Percentiles rank a stretch among this genome's conserved stretches.
These are phyloP conservation scores for Fraxinus sp. DNA, from an alignment of 305 asterid species.

Conservation along the genomic window DNA sequence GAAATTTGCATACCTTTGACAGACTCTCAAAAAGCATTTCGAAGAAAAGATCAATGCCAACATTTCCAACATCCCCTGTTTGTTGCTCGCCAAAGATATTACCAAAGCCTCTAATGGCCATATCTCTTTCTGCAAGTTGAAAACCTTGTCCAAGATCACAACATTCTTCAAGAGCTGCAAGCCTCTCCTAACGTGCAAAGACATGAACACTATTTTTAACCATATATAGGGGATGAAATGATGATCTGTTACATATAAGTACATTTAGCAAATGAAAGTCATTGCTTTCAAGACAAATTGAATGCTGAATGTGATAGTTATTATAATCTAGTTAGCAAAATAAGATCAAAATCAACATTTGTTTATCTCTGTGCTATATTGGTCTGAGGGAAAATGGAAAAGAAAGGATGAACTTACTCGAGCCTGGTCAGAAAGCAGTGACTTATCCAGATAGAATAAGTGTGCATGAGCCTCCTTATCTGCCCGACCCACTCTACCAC, in stretches of 20 bases:
- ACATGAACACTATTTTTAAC: constrained; percentile 20
- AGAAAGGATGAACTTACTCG: constrained; percentile 57
- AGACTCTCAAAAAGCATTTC: constrained; percentile 98
- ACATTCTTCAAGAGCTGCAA: constrained; percentile 93
- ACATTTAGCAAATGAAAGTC: constrained; percentile 5
- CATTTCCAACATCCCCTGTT: constrained; percentile 99
- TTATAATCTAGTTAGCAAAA: neutral
- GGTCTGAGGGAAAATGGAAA: constrained; percentile 18
- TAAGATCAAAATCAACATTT: neutral
- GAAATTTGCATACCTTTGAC: constrained; percentile 64
- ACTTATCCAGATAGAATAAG: constrained; percentile 88
- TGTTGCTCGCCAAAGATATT: constrained; percentile 98
- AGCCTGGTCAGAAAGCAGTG: constrained; percentile 84
- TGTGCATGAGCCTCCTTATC: constrained; percentile 97
- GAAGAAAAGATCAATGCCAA: constrained; percentile 97
- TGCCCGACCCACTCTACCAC: constrained; percentile 98
- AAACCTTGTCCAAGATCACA: constrained; percentile 96
- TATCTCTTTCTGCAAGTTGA: constrained; percentile 97
- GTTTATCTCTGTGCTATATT: constrained; percentile 4
- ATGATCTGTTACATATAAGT: neutral
- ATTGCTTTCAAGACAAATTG: neutral
- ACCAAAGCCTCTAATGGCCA: constrained; percentile 98
- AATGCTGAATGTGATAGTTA: neutral
- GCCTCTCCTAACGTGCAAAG: constrained; percentile 73
- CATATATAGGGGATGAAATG: constrained; percentile 3